Evolutionary conservation across 2,329 filamentous ascomycete species (phyloP), one percentile per base, ranked within the genome.

Genomic region (Metarhizium humberi): DNA sequence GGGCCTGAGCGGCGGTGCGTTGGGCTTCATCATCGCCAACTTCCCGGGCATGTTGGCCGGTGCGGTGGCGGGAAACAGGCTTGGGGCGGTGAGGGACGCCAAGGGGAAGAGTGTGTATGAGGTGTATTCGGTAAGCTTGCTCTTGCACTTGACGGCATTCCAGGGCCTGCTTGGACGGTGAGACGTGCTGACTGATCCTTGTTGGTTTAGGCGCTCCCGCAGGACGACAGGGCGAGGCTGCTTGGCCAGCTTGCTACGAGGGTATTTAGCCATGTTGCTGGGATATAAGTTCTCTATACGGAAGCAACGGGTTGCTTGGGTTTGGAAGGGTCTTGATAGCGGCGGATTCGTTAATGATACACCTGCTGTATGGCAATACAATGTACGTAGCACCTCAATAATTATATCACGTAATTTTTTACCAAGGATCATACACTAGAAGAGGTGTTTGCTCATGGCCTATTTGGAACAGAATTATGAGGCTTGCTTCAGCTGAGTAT

Each of bases 11-110:
- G 94, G 94, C 36, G 92, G 87, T 13, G 89, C 90, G 3, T 80
- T 99, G 69, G 94, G 94, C 0, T 97, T 97, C 70, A 99, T 99
- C 62, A 81, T 97, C 30, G 94, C 87, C 32, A 97, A 97, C 68
- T 83, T 96, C 51, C 89, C 92, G 0, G 94, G 94, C 0, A 80
- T 92, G 65, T 71, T 97, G 42, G 92, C 92, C 0, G 94, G 94
- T 3, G 90, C 90, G 2, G 92, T 96, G 2, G 92, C 92, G 0
- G 94, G 94, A 11, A 97, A 96, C 72, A 75, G 92, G 52, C 73
- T 97, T n/a, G 94, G 94, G 1, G 89, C 90, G 6, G 82, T 99
- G 20, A 79, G 94, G 55, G 94, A 99, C 73, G 84, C 88, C 36
- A 91, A 85, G 72, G 92, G 92, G 25, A 97, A 96, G 84, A 95